Base-by-base conservation (phyloP, 441 rosid genomes). In the Croton laevigatus region DNA sequence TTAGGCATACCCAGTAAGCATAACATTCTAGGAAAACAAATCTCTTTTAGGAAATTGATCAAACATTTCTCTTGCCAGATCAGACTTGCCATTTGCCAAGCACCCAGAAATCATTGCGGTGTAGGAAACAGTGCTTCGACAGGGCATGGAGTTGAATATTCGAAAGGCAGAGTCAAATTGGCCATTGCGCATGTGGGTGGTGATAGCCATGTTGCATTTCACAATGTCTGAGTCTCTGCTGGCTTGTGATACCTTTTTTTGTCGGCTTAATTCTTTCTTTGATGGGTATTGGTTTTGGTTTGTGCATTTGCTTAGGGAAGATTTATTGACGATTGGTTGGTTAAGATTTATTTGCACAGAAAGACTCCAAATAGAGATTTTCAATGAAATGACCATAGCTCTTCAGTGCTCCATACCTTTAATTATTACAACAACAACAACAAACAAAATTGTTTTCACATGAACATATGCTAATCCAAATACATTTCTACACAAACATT, bases 21-120 rank as follows among this genome's bases (percentile, higher is more conserved):
- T 81, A 13, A 88, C 77, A 78, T 90, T 90, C 97, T 94, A 88
- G 17, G 97, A 82, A 68, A 88, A 81, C 61, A 75, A 69, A 72
- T 77, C 87, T 69, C 83, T 88, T 14, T 34, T 76, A 12, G 97
- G 87, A 79, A 69, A 83, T 82, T 78, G 75, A 76, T 85, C 88
- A 68, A 90, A 90, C 77, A 83, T 57, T 22, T 80, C 83, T 49
- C 83, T 70, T 38, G 88, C 89, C 6, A 81, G 77, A 58, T 77
- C 81, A 51, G 87, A 64, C 69, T 74, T 75, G 11, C 87, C 82
- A 42, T 77, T 81, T 44, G 63, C 65, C 2, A 89, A 76, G 40
- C 66, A 87, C 23, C 97, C 97, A 1, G 86, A 79, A 6, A 86
- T 80, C 89, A 88, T 86, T 60, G 82, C 73, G 66, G 87, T 90